phyloP scores from a whole-genome alignment of 2,329 filamentous ascomycete genomes.

The Penicillium janthinellum region DNA sequence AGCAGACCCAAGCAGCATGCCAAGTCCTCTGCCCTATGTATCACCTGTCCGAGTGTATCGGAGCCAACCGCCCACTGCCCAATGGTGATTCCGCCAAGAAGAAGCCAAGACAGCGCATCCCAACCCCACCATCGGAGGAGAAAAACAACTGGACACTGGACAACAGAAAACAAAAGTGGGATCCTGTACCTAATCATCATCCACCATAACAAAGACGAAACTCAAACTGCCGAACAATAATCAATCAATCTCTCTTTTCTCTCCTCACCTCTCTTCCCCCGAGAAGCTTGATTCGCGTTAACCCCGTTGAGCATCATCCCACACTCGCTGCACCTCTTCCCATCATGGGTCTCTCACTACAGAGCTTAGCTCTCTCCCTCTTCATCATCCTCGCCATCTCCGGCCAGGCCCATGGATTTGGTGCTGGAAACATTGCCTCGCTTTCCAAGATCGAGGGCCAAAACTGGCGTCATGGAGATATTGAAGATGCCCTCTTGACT shows the following conservation, averaged over 20 bases:
- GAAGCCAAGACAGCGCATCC: background rate
- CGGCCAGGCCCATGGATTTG: conserved; percentile 73
- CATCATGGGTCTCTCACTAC: conserved; percentile 26
- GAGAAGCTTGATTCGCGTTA: background rate
- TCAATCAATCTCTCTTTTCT: background rate
- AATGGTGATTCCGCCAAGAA: background rate
- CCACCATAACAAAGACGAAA: background rate
- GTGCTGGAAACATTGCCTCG: conserved; percentile 84
- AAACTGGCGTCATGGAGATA: conserved; percentile 90
- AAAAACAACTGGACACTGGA: background rate
- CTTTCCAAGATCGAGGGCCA: conserved; percentile 79
- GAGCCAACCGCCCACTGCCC: background rate
- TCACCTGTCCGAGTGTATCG: background rate
- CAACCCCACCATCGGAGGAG: background rate
- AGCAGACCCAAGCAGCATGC: too few species aligned
- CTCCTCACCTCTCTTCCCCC: background rate
- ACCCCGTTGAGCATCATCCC: background rate
- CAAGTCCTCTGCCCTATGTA: too few species aligned
- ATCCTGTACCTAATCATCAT: background rate
- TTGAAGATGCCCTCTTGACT: conserved; percentile 83
- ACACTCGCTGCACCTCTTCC: background rate
- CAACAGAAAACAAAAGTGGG: background rate
- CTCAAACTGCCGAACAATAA: background rate
- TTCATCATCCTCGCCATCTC: conserved; percentile 67
- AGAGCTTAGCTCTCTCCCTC: conserved; percentile 36